Conservation (phyloP, 192 early-diverging fungal genomes). For the Backusella sp. region DNA sequence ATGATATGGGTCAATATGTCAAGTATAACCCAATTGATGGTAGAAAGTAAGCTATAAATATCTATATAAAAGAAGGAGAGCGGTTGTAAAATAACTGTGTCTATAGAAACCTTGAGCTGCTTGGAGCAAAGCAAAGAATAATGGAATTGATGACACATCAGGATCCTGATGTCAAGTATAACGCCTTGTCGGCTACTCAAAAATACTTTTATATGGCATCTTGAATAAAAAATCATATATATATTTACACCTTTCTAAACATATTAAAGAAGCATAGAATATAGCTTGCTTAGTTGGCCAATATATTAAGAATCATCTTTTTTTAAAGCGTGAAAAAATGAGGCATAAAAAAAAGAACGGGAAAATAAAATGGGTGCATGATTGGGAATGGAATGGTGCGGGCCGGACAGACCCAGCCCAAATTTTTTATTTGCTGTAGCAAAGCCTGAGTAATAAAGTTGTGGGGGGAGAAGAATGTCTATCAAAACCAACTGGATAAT, state of each 20-base stretch:
- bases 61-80: background rate
- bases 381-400: background rate
- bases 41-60: constrained; percentile 62
- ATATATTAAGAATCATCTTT: too few relatives aligned
- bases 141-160: constrained; percentile 95
- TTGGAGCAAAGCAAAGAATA: constrained; percentile 89
- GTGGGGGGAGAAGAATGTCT: background rate
- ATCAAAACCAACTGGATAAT: background rate
- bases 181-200: constrained; percentile 86
- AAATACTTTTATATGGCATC: constrained; percentile 44
- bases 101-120: constrained; percentile 68
- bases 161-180: constrained; percentile 88
- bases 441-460: background rate
- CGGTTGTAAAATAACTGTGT: background rate
- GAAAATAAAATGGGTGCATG: background rate
- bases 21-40: constrained; percentile 79
- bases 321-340: too few relatives aligned
- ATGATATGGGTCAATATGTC: constrained; percentile 94
- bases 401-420: background rate
- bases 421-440: background rate
- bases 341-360: background rate
- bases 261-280: too few relatives aligned
- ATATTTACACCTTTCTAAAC: background rate
- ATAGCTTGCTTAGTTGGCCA: too few relatives aligned
- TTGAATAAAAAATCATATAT: background rate